Evolutionary conservation across 225 moss, liverwort and hornwort species (phyloP), one percentile per base, ranked within the genome.

Genomic region (Pseudoscleropodium purum): DNA sequence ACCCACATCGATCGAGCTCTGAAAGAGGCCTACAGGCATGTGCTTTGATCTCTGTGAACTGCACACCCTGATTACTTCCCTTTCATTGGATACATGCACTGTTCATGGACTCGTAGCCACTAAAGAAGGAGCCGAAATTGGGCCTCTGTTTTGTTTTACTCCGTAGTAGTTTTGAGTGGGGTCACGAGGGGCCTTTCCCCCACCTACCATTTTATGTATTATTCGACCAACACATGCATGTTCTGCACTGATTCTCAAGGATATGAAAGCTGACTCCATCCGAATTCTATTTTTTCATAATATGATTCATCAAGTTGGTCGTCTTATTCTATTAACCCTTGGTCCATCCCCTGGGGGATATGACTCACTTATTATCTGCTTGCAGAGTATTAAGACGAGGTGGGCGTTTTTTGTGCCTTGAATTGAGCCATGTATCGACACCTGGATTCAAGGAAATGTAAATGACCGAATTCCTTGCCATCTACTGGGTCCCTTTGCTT

Each of bases 21-120:
- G 79, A 95, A 95, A 93, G 99, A 99, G 94, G 97, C 99, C 65
- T 92, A 96, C 94, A 99, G 99, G 99, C 89, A 94, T 85, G 82
- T 60, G 61, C 62, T 62, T 83, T 70, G 0, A 36, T 63, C 17
- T 64, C 31, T 85, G 15, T 65, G 76, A 92, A 84, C 27, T 64
- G 33, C 25, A 18, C 39, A 39, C 49, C 49, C 60, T 37, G 54
- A 47, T 79, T 87, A 75, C 49, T 89, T 86, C n/a, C 31, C 36
- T 79, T 33, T 43, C 51, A 31, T 74, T 65, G 16, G 27, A 39
- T 79, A 49, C 43, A 47, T 49, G 61, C 72, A 49, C 17, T 39
- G 68, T 75, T 12, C 57, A 54, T 87, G 81, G 56, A 84, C 31
- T 62, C 77, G 67, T 34, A 47, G 37, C 29, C n/a, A 24, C 24